Evolutionary conservation across 2,329 filamentous ascomycete genomes (phyloP).

Genomic region (Venturia oleaginea): DNA sequence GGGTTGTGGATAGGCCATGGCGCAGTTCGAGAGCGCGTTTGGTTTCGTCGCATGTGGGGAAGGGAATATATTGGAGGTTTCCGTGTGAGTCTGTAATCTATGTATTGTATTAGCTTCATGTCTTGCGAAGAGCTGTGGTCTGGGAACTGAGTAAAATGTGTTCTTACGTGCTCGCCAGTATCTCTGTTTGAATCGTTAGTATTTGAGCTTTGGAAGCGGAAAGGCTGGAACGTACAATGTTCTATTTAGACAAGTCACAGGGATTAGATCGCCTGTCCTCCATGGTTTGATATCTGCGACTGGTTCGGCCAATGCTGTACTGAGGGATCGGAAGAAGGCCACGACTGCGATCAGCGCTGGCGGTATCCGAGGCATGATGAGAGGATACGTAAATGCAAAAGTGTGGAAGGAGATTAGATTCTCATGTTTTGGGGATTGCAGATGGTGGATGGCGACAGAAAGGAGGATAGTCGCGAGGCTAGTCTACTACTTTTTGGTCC

Average conservation of each 20-base stretch:
- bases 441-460: background rate
- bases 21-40: slow-evolving; percentile 51
- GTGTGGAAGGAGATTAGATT: background rate
- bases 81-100: slow-evolving; percentile 66
- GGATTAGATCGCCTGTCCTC: slow-evolving; percentile 29
- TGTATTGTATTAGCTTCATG: background rate
- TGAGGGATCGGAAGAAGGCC: slow-evolving; percentile 10
- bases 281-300: slow-evolving; percentile 2
- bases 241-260: slow-evolving; percentile 43
- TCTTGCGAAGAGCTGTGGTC: background rate
- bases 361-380: background rate
- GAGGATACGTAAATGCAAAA: background rate
- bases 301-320: background rate
- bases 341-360: slow-evolving; percentile 8
- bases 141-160: background rate
- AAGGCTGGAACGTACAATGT: slow-evolving; percentile 33
- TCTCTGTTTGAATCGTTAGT: slow-evolving; percentile 47
- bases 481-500: background rate
- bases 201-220: background rate
- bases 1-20: slow-evolving; percentile 44
- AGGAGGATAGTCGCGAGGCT: background rate
- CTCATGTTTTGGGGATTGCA: background rate
- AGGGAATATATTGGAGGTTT: slow-evolving; percentile 85
- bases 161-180: slow-evolving; percentile 66
- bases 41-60: slow-evolving; percentile 86